Base-by-base conservation (phyloP, 495 filamentous ascomycete species). In the Podospora bellae-mahoneyi region DNA sequence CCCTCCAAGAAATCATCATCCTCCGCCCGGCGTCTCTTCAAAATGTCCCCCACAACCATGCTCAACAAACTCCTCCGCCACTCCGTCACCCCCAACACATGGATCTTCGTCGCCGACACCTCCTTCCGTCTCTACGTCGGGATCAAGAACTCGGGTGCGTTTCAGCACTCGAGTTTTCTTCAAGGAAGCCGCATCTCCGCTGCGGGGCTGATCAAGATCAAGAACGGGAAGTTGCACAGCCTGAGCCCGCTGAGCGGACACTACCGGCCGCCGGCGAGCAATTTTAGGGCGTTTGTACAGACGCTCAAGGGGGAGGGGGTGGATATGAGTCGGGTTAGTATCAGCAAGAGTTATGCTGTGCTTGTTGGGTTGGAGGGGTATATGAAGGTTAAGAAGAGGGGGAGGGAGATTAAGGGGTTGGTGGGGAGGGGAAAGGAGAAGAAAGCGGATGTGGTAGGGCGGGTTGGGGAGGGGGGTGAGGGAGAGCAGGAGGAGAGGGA, bases 51-150 rank as follows among this genome's bases (percentile, higher is more conserved):
- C 3, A 83, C 86, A 4, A 88, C 86, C 0, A 82, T 95, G 5
- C 81, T 92, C 71, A 89, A 92, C 73, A 88, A 88, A 65, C 79
- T 94, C 13, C 84, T 93, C 3, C 85, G 90, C 48, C 89, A 88
- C 60, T 85, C 88, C 2, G 86, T 90, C 6, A 86, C 86, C 72
- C 91, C 89, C 69, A 91, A 91, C 72, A 94, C 90, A 34, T 97
- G 93, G 93, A 94, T 97, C 55, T 97, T 96, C 73, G 93, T 91
- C 23, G 89, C 89, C 39, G 93, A 97, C 78, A 94, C 92, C 0
- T 90, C 87, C 2, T 94, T 92, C 72, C 87, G 94, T 7, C 82
- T 97, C 0, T 97, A 97, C 79, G 86, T 97, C 53, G 93, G 92
- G 58, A 95, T 97, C 78, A 97, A 97, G 72, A 88, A 91, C 74